Conservation (phyloP, 2,329 filamentous ascomycete species). For the Xylaria sp. region DNA sequence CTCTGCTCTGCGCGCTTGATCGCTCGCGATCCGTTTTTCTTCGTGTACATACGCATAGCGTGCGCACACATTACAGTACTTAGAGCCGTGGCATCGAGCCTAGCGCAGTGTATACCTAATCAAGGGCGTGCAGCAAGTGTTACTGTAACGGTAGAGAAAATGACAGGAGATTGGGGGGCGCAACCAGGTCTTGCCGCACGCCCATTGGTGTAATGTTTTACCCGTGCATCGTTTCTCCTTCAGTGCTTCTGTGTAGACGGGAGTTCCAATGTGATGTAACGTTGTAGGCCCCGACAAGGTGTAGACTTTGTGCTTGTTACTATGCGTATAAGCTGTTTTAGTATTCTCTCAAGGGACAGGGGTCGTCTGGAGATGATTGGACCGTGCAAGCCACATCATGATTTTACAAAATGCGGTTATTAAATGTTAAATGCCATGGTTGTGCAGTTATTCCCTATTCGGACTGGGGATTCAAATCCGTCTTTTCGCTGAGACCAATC, state of each 20-base stretch:
- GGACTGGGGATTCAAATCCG: neutral
- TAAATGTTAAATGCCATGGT: neutral
- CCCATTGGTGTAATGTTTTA: constrained; percentile 39
- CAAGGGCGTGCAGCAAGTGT: constrained; percentile 15
- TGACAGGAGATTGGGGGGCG: constrained; percentile 31
- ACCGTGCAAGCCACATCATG: constrained; percentile 44
- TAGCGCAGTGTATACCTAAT: neutral
- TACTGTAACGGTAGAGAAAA: constrained; percentile 31
- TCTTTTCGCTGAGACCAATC: neutral
- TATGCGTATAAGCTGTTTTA: constrained; percentile 37
- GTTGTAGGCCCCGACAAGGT: constrained; percentile 39
- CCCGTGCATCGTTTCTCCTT: constrained; percentile 37
- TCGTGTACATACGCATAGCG: too few species aligned
- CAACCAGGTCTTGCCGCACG: constrained; percentile 26
- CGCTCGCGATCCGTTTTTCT: constrained; percentile 20
- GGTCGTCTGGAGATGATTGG: constrained; percentile 37
- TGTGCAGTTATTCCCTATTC: constrained; percentile 14
- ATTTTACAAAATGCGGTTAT: constrained; percentile 22
- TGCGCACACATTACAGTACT: too few species aligned
- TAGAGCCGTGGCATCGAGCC: neutral
- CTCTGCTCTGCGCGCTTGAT: neutral
- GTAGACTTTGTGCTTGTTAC: constrained; percentile 36
- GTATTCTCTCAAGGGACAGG: constrained; percentile 41
- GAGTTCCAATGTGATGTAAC: constrained; percentile 43
- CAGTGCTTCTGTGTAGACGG: constrained; percentile 35